phyloP scores from a whole-genome alignment of 2,329 filamentous ascomycete genomes.

The Cladosporium sp. region DNA sequence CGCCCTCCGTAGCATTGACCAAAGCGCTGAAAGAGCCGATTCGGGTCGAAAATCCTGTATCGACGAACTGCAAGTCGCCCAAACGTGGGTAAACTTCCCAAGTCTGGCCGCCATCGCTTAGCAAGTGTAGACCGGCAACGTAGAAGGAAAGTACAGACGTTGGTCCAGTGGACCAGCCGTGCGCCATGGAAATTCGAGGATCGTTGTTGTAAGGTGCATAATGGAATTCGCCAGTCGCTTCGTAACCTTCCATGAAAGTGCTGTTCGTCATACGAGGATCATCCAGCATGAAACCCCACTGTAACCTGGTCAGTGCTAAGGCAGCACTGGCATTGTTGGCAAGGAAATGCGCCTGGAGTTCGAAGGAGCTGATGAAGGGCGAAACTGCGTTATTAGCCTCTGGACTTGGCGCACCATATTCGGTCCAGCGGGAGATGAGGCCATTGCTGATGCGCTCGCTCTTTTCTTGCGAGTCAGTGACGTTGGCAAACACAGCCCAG shows the following conservation, averaged over 20 bases:
- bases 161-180: slow-evolving; percentile 42
- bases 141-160: slow-evolving; percentile 48
- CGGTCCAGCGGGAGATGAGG: slow-evolving; percentile 47
- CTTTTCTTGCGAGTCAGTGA: slow-evolving; percentile 33
- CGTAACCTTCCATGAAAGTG: slow-evolving; percentile 48
- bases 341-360: slow-evolving; percentile 47
- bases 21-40: slow-evolving; percentile 18
- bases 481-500: slow-evolving; percentile 43
- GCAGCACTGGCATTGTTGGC: slow-evolving; percentile 43
- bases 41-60: slow-evolving; percentile 19
- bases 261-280: slow-evolving; percentile 46
- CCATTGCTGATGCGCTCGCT: slow-evolving; percentile 39
- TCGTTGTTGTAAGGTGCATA: slow-evolving; percentile 32
- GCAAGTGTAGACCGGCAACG: slow-evolving; percentile 46
- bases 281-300: slow-evolving; percentile 47
- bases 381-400: slow-evolving; percentile 46
- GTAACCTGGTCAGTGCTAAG: slow-evolving; percentile 46
- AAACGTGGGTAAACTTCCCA: slow-evolving; percentile 25
- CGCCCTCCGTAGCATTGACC: slow-evolving; percentile 15
- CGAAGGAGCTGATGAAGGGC: slow-evolving; percentile 48
- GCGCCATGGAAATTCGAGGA: slow-evolving; percentile 26
- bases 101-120: slow-evolving; percentile 27
- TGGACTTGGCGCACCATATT: slow-evolving; percentile 49
- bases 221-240: slow-evolving; percentile 50
- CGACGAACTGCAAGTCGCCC: slow-evolving; percentile 21